Percentiles rank a stretch among this genome's conserved stretches.
These are phyloP conservation scores for Pestalotiopsis sp. DNA, from an alignment of 2,329 filamentous ascomycete species.

Conservation along the genomic window DNA sequence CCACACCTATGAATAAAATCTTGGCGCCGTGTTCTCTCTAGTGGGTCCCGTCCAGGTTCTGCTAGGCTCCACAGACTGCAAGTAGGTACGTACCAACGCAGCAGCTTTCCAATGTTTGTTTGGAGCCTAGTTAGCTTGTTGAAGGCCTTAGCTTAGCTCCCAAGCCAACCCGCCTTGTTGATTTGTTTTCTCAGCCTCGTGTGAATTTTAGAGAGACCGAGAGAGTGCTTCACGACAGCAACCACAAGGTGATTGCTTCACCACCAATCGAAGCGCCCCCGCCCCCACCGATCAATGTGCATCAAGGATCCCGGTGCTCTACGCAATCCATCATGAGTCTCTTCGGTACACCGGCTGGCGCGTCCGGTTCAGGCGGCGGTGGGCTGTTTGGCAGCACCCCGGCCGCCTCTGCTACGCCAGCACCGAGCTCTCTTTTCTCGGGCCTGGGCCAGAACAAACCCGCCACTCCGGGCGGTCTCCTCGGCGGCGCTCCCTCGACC, in stretches of 20 bases:
- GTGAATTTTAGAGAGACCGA: conserved; percentile 5
- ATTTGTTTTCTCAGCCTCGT: conserved; percentile 14
- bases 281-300: background rate
- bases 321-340: background rate
- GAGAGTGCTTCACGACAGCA: conserved; percentile 2
- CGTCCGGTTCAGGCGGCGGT: conserved; percentile 1
- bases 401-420: background rate
- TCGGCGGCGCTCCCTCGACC: background rate
- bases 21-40: background rate
- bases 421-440: background rate
- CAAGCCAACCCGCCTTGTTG: background rate
- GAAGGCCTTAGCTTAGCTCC: background rate
- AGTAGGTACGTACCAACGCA: background rate
- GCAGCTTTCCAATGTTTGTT: background rate
- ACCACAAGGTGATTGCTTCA: background rate
- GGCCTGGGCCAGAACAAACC: conserved; percentile 2
- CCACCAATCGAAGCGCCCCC: background rate
- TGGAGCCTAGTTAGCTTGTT: background rate
- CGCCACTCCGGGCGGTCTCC: conserved; percentile 1
- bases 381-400: conserved; percentile 2
- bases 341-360: conserved; percentile 1
- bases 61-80: background rate
- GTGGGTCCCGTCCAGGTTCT: background rate
- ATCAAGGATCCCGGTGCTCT: background rate
- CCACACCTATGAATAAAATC: background rate